Percentiles rank a stretch among this genome's conserved stretches.
Evolutionary conservation across 2,329 filamentous ascomycete species (phyloP).

Genomic region (Cordyceps cicadae): DNA sequence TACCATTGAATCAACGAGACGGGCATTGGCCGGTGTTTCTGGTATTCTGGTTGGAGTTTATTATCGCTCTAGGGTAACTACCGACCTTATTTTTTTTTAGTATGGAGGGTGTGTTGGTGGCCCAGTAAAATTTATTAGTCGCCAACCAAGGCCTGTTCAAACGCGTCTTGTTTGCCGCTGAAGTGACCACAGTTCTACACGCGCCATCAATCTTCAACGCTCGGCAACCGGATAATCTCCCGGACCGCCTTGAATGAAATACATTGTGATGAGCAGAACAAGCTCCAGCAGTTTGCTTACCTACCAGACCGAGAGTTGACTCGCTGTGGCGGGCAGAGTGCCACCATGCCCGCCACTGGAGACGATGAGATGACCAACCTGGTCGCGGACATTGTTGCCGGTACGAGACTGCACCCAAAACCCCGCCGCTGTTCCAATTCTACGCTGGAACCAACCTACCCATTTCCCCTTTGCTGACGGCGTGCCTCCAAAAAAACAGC

Average conservation of each 20-base stretch:
- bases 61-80: not conserved
- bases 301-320: not conserved
- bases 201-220: not conserved
- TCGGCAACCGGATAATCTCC: not conserved
- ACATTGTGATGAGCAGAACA: not conserved
- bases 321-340: not conserved
- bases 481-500: constrained; percentile 30
- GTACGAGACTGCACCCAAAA: constrained; percentile 3
- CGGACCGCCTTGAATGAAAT: not conserved
- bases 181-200: not conserved
- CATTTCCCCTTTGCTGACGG: no score
- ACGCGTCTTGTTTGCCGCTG: not conserved
- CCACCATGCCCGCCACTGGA: constrained; percentile 16
- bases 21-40: not conserved
- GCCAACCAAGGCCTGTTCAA: not conserved
- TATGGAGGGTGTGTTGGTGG: not conserved
- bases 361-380: constrained; percentile 28
- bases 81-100: no score
- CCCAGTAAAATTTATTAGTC: not conserved
- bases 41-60: not conserved
- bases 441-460: no score
- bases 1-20: not conserved
- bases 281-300: not conserved
- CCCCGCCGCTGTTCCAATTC: not conserved
- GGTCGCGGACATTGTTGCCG: constrained; percentile 27